phyloP scores from a whole-genome alignment of 2,329 filamentous ascomycete genomes.

The Botrytis elliptica region DNA sequence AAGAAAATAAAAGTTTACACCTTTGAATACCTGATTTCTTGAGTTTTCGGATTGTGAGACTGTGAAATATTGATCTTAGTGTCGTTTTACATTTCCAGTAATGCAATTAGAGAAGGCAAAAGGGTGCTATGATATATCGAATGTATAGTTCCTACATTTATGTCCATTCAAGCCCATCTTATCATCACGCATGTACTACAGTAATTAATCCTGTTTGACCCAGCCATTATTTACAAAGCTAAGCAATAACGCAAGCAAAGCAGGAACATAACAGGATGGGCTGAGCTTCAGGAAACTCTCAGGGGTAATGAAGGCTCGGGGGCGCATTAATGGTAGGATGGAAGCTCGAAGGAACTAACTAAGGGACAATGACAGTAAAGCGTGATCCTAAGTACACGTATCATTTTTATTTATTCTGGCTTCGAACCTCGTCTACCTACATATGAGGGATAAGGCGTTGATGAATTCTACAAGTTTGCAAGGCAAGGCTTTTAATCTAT shows the following conservation, averaged over 20 bases:
- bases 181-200: neutral
- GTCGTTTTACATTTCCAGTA: neutral
- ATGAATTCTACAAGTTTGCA: neutral
- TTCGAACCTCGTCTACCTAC: neutral
- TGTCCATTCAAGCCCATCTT: neutral
- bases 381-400: neutral
- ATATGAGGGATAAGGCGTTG: neutral
- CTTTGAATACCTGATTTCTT: neutral
- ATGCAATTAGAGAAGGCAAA: neutral
- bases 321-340: neutral
- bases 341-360: neutral
- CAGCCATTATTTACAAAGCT: neutral
- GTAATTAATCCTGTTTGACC: neutral
- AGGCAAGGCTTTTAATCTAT: neutral
- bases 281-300: neutral
- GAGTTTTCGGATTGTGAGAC: neutral
- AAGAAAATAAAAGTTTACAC: constrained; percentile 2
- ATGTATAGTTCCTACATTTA: neutral
- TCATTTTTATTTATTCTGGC: neutral
- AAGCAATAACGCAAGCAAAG: neutral
- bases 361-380: neutral
- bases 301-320: neutral
- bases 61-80: neutral
- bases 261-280: neutral
- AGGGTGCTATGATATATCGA: neutral